These are phyloP conservation scores for Malus hybrid DNA, from an alignment of 331 rosid species.

Conservation along the genomic window DNA sequence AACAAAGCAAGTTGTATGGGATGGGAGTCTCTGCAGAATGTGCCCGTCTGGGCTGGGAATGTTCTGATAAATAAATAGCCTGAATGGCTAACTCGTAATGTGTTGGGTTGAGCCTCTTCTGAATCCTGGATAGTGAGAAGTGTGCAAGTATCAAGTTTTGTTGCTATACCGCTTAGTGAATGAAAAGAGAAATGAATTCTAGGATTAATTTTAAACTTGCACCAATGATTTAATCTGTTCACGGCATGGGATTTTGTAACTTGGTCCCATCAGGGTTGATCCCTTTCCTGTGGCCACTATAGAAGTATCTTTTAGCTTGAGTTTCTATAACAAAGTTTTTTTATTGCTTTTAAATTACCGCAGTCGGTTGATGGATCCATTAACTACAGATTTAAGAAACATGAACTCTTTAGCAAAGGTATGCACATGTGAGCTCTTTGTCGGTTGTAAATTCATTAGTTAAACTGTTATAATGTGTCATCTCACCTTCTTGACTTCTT, in stretches of 20 bases:
- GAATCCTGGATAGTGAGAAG: not conserved
- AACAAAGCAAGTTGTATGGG: not conserved
- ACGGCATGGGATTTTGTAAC: not conserved
- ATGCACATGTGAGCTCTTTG: slow-evolving; percentile 17
- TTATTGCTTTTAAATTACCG: slow-evolving; percentile 19
- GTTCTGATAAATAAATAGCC: not conserved
- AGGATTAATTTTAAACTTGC: not conserved
- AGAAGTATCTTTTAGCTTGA: not conserved
- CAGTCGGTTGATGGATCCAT: slow-evolving; percentile 91
- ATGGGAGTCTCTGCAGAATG: not conserved
- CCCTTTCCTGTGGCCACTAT: not conserved
- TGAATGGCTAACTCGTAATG: not conserved
- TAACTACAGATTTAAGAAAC: slow-evolving; percentile 80
- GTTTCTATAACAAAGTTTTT: slow-evolving; percentile 1
- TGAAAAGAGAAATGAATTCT: not conserved
- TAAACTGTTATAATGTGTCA: slow-evolving; percentile 2
- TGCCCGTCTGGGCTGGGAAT: not conserved
- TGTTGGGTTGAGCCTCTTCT: not conserved
- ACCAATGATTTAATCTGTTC: not conserved
- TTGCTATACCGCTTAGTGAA: not conserved
- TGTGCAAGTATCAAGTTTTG: not conserved
- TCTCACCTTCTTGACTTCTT: slow-evolving; percentile 8
- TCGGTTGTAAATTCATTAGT: not conserved
- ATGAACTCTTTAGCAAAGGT: slow-evolving; percentile 96
- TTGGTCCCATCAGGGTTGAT: not conserved